Evolutionary conservation across 306 rosid genomes (phyloP).

Genomic region (Geum urbanum): DNA sequence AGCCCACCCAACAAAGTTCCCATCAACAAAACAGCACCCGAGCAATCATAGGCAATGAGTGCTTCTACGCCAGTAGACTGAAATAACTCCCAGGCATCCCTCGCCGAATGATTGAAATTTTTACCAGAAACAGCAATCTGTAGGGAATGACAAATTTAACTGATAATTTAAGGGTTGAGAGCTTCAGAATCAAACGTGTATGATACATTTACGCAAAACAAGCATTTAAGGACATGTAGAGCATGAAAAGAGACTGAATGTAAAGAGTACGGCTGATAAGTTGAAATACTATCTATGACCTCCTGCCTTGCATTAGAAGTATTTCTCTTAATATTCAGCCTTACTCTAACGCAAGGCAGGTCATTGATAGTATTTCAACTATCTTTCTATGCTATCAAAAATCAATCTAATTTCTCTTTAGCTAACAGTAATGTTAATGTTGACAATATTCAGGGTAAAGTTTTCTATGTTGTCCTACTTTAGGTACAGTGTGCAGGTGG

Average conservation of each 20-base stretch:
- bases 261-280: neutral
- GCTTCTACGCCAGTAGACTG: slow-evolving; percentile 98
- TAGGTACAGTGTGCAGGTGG: neutral
- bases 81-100: slow-evolving; percentile 99
- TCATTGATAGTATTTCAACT: no score
- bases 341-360: no score
- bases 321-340: no score
- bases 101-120: slow-evolving; percentile 86
- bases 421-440: neutral
- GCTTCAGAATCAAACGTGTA: neutral
- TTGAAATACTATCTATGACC: neutral
- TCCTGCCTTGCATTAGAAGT: no score
- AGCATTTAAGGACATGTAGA: neutral
- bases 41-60: slow-evolving; percentile 87
- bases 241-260: neutral
- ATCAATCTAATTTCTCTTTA: neutral
- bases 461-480: neutral
- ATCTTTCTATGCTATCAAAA: no score
- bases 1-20: slow-evolving; percentile 83
- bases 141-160: slow-evolving; percentile 11
- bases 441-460: neutral
- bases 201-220: neutral
- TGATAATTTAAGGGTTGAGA: neutral
- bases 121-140: slow-evolving; percentile 95
- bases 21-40: slow-evolving; percentile 93